phyloP scores from a whole-genome alignment of 176 grass and related monocot genomes.

The Aegilops longissima region DNA sequence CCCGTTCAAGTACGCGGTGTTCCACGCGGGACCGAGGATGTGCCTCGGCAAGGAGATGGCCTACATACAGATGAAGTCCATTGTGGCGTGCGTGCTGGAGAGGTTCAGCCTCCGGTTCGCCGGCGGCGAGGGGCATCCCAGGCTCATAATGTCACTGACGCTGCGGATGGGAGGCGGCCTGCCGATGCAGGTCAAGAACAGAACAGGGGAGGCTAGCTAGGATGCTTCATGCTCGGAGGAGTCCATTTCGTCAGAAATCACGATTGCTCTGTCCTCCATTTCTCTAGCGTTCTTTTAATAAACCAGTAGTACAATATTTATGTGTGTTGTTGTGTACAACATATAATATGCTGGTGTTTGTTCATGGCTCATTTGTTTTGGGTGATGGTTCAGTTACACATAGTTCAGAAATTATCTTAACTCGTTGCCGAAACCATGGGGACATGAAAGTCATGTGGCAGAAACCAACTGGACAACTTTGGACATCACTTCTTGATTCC shows the following conservation, averaged over 20 bases:
- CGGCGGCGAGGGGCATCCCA: conserved; percentile 27
- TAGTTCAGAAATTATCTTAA: too few species aligned
- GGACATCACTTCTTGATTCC: too few species aligned
- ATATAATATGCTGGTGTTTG: too few species aligned
- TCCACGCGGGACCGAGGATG: conserved; percentile 62
- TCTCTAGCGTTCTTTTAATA: neutral
- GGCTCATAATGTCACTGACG: conserved; percentile 44
- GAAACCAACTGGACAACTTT: too few species aligned
- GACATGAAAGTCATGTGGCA: too few species aligned
- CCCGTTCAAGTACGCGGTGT: conserved; percentile 51
- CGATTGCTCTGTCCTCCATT: neutral
- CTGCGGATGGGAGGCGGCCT: conserved; percentile 58
- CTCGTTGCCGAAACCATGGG: too few species aligned
- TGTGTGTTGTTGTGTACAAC: too few species aligned
- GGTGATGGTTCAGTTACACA: too few species aligned
- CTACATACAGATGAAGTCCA: conserved; percentile 73
- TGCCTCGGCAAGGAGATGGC: conserved; percentile 84
- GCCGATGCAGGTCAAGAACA: conserved; percentile 29
- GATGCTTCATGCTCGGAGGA: neutral
- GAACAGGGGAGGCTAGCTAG: neutral
- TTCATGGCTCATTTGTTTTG: too few species aligned
- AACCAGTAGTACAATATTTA: too few species aligned
- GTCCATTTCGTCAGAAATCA: neutral
- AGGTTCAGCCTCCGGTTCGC: conserved; percentile 37
- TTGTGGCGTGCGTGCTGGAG: conserved; percentile 50